phyloP scores from a whole-genome alignment of 2,329 filamentous ascomycete genomes.

The Ceratocystis lukuohia region DNA sequence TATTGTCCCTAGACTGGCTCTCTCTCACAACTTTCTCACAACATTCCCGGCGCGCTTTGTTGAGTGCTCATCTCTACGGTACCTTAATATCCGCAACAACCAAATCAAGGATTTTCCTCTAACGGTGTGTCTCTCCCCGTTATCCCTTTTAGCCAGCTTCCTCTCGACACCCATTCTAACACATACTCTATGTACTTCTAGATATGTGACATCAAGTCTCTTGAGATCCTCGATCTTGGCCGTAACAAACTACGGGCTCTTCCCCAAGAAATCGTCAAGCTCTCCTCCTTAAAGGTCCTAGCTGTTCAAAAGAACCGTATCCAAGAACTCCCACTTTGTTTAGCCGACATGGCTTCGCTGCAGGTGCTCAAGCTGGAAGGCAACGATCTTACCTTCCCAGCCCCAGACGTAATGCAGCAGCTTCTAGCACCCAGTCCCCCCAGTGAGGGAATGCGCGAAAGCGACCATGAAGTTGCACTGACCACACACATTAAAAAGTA shows the following conservation, averaged over 20 bases:
- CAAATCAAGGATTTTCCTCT: conserved; percentile 50
- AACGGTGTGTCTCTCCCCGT: conserved; percentile 32
- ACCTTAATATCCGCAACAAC: conserved; percentile 70
- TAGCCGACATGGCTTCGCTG: conserved; percentile 81
- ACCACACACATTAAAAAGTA: conserved; percentile 51
- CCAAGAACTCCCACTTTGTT: conserved; percentile 64
- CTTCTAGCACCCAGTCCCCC: conserved; percentile 42
- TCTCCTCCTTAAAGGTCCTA: conserved; percentile 78
- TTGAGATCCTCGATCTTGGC: conserved; percentile 88
- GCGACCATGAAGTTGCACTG: conserved; percentile 47
- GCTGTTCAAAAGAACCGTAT: conserved; percentile 80
- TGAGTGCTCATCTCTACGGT: conserved; percentile 64
- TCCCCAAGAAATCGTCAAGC: conserved; percentile 63
- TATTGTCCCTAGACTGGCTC: conserved; percentile 45
- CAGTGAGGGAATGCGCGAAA: conserved; percentile 47
- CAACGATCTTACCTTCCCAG: conserved; percentile 72
- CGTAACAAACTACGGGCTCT: conserved; percentile 70
- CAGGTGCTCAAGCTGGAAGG: conserved; percentile 82
- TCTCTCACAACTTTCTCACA: conserved; percentile 66
- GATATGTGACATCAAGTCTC: conserved; percentile 72
- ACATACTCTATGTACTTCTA: conserved; percentile 28
- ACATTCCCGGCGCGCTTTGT: conserved; percentile 57
- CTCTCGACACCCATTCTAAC: neutral
- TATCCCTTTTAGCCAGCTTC: neutral
- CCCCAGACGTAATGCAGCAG: conserved; percentile 49